Evolutionary conservation across 495 filamentous ascomycete species (phyloP).

Genomic region (Jackrogersella multiformis): DNA sequence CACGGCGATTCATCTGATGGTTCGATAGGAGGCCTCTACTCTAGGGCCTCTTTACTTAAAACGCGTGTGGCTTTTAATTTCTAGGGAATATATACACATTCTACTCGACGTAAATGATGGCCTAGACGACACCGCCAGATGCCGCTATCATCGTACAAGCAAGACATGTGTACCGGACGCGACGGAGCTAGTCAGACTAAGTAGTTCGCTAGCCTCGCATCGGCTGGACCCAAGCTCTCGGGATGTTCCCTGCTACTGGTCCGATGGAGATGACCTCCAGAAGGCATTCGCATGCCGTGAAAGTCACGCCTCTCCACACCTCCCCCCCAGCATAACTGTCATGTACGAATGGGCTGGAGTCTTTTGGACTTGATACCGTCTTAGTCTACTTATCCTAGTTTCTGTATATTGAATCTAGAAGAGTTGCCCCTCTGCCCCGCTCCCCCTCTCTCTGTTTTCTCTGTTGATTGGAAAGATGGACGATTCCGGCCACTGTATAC

Average conservation of each 20-base stretch:
- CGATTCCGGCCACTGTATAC: slow-evolving; percentile 6
- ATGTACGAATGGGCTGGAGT: slow-evolving; percentile 11
- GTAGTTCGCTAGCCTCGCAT: slow-evolving; percentile 35
- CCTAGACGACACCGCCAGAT: slow-evolving; percentile 7
- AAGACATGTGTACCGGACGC: slow-evolving; percentile 26
- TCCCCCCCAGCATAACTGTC: slow-evolving; percentile 10
- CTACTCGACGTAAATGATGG: not conserved
- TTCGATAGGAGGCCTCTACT: slow-evolving; percentile 4
- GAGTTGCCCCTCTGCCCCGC: slow-evolving; percentile 28
- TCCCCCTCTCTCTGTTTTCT: not conserved
- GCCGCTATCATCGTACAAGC: slow-evolving; percentile 2
- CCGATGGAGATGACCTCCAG: slow-evolving; percentile 24
- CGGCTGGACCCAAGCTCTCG: slow-evolving; percentile 42
- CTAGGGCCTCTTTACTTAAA: not conserved
- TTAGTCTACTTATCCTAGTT: slow-evolving; percentile 13
- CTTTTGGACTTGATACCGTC: slow-evolving; percentile 1
- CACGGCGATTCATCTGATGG: not conserved
- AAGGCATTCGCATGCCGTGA: slow-evolving; percentile 40
- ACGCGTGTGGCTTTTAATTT: not conserved
- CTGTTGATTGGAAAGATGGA: not conserved
- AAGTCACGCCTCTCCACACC: slow-evolving; percentile 40
- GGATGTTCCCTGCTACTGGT: slow-evolving; percentile 40
- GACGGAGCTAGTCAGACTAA: slow-evolving; percentile 23
- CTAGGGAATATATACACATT: not conserved
- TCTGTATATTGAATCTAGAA: slow-evolving; percentile 19